These are phyloP conservation scores for Epichloe aotearoae DNA, from an alignment of 2,329 filamentous ascomycete genomes.

Conservation along the genomic window DNA sequence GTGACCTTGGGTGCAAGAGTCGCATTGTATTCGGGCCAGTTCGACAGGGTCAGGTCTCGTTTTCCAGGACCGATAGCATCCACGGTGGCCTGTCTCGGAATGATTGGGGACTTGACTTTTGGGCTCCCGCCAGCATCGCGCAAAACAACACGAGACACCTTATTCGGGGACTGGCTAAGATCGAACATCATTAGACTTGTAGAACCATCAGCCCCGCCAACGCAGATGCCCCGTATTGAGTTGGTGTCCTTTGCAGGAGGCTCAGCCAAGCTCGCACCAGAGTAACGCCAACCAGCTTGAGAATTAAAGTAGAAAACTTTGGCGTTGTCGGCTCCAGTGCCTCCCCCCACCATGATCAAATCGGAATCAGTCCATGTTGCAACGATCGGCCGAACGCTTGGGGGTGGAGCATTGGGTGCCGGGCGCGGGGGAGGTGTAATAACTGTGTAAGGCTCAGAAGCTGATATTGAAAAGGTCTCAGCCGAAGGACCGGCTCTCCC, in stretches of 20 bases:
- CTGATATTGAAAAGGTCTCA: constrained; percentile 62
- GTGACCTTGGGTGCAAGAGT: constrained; percentile 51
- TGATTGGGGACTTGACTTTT: constrained; percentile 32
- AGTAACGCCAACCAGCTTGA: constrained; percentile 49
- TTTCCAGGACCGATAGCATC: constrained; percentile 8
- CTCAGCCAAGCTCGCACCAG: constrained; percentile 48
- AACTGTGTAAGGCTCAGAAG: constrained; percentile 51
- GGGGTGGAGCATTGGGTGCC: constrained; percentile 34
- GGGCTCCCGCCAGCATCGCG: constrained; percentile 45
- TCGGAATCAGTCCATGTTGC: constrained; percentile 59
- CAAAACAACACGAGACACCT: constrained; percentile 57
- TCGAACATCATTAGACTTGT: constrained; percentile 72
- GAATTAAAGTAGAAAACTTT: constrained; percentile 61
- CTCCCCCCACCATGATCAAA: constrained; percentile 63
- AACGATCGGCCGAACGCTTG: constrained; percentile 49
- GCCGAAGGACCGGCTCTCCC: constrained; percentile 45
- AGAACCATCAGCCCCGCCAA: constrained; percentile 63
- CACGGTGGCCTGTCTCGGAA: constrained; percentile 22
- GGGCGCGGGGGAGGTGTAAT: constrained; percentile 43
- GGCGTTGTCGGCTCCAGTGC: constrained; percentile 33
- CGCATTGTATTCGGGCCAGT: constrained; percentile 70
- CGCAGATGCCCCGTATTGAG: constrained; percentile 45
- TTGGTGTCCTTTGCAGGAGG: constrained; percentile 46
- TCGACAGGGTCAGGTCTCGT: constrained; percentile 38
- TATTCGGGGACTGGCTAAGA: constrained; percentile 59